These are phyloP conservation scores for Haplosporangium sp. DNA, from an alignment of 371 early-diverging fungal species.

Conservation along the genomic window DNA sequence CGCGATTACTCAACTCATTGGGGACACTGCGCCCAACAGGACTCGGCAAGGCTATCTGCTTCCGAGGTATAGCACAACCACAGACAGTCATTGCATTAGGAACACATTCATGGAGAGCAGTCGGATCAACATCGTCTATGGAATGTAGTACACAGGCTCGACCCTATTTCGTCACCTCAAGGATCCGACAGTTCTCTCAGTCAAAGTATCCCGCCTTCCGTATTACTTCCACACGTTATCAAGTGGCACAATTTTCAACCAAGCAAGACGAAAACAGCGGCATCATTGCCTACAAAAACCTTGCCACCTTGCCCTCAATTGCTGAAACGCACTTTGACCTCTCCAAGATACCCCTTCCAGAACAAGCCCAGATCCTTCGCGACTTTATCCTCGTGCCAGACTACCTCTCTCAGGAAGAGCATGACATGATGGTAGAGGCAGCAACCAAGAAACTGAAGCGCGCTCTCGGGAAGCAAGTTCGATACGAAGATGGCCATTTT, in stretches of 20 bases:
- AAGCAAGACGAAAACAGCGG: neutral
- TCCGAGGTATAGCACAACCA: no score
- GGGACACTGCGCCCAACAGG: no score
- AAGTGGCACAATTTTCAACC: neutral
- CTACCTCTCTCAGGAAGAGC: conserved; percentile 58
- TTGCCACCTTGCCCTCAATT: conserved; percentile 13
- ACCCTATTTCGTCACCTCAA: no score
- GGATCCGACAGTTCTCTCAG: no score
- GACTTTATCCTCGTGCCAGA: conserved; percentile 61
- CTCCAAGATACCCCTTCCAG: conserved; percentile 15
- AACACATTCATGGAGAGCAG: no score
- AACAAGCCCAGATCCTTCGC: conserved; percentile 31
- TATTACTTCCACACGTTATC: no score
- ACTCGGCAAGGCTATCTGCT: no score
- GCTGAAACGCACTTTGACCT: conserved; percentile 37
- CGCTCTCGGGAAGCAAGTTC: conserved; percentile 53
- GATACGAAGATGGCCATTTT: conserved; percentile 64
- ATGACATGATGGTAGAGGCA: conserved; percentile 55
- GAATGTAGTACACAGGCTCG: no score
- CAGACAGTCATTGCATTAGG: no score
- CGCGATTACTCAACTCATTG: no score
- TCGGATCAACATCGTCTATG: no score
- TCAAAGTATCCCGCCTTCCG: no score
- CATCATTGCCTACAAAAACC: conserved; percentile 1
- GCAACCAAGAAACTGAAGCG: conserved; percentile 61